Percentiles rank a stretch among this genome's conserved stretches.
These are phyloP conservation scores for Rosa multiflora DNA, from an alignment of 306 rosid species.

Conservation along the genomic window DNA sequence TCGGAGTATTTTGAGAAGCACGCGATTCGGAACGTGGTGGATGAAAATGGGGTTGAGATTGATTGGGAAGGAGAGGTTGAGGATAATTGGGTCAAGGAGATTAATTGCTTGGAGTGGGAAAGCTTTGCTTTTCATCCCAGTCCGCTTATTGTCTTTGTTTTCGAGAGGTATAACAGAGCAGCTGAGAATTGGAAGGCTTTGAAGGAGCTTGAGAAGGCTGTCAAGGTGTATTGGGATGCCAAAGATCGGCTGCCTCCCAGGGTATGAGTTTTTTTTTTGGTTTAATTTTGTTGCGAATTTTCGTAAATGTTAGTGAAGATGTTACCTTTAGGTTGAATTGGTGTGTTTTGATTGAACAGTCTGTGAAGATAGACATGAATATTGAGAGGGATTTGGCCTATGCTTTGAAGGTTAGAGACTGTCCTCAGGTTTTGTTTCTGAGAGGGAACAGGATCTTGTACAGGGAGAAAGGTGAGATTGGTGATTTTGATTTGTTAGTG, in stretches of 20 bases:
- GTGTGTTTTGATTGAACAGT: slow-evolving; percentile 35
- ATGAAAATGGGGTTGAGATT: slow-evolving; percentile 73
- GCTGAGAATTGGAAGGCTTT: slow-evolving; percentile 80
- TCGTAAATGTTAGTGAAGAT: not conserved
- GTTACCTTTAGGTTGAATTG: not conserved
- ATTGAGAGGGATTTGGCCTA: slow-evolving; percentile 91
- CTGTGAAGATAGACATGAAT: slow-evolving; percentile 80
- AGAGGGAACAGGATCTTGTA: slow-evolving; percentile 72
- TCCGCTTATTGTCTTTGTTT: slow-evolving; percentile 86
- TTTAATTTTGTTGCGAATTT: not conserved
- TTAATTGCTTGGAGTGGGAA: slow-evolving; percentile 94
- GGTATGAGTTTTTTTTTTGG: slow-evolving; percentile 34
- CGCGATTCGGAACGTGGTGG: slow-evolving; percentile 70
- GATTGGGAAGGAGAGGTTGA: slow-evolving; percentile 98
- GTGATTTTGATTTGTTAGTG: slow-evolving; percentile 3
- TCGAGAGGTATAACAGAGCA: slow-evolving; percentile 85
- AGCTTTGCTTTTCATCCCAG: slow-evolving; percentile 93
- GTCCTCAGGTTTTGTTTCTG: slow-evolving; percentile 81
- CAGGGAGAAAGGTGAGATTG: slow-evolving; percentile 81
- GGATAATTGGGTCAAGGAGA: slow-evolving; percentile 90
- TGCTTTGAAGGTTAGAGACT: slow-evolving; percentile 72
- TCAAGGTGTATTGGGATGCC: slow-evolving; percentile 75
- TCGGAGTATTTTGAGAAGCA: slow-evolving; percentile 92
- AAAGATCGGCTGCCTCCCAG: slow-evolving; percentile 89
- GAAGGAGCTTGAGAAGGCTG: slow-evolving; percentile 91